Evolutionary conservation across 352 stramenopile species (phyloP), one percentile per base, ranked within the genome.

Genomic region (Elongisporangium undulatum): DNA sequence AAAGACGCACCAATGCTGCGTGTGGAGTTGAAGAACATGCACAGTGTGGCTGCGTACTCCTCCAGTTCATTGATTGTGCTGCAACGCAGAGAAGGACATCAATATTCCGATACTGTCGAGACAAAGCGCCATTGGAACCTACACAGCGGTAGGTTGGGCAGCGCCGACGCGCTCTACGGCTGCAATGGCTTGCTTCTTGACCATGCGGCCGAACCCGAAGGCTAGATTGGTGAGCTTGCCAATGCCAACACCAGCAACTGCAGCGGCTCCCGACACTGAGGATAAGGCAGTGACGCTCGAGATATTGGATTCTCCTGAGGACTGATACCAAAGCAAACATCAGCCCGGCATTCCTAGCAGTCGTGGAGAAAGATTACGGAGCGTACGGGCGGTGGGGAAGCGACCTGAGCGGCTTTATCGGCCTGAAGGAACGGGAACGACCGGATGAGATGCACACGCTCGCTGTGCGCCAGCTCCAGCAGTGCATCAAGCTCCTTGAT

Each of bases 151-250:
- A n/a, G 68, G 58, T 26, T 80, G 79, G 0, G 81, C 79, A 26
- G 82, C 77, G 17, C 79, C 82, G 16, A 88, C 82, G 19, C 85
- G 81, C 63, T 94, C 85, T 16, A 94, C 85, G 8, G 81, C 85
- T 26, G 85, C 82, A 50, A 92, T 89, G 7, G 85, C 82, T 65
- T 94, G 85, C 51, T 92, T 94, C 64, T 92, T 92, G 49, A 94
- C 79, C 79, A 92, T 92, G 17, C 82, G 74, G 6, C 85, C 85
- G 56, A 94, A 94, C 0, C 85, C 85, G 58, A 86, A 85, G 0
- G 85, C 85, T n/a, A 94, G 55, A 58, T 87, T 90, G 10, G 82
- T 92, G 26, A 94, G 63, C 52, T 92, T 91, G 50, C 79, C 79
- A 34, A 93, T 86, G 0, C 74, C 72, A 8, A 56, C 50, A 10